Base-by-base conservation (phyloP, 2,329 filamentous ascomycete species). In the Exophiala spinifera region DNA sequence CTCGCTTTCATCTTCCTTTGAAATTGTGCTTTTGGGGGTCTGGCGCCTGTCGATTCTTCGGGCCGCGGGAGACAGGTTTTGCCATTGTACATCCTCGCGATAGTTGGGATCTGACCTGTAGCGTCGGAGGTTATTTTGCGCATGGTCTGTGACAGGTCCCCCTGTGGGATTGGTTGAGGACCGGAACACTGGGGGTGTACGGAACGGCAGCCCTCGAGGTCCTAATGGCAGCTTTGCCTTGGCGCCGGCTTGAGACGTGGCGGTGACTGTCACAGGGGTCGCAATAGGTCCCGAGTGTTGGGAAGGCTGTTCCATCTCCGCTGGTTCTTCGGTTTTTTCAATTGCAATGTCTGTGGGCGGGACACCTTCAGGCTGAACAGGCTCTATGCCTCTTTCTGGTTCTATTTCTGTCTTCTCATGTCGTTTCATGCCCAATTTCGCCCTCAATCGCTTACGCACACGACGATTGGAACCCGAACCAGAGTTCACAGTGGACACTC, bases 311-410 rank as follows among this genome's bases (percentile, higher is more conserved):
- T 40, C 20, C 17, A 53, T 51, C 33, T 53, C 43, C 13, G 48
- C 42, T 17, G 53, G 48, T 25, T 61, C 51, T 23, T 43, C 51
- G 31, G 49, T 52, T 40, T 58, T 56, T 40, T 57, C 58, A 23
- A 17, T 33, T 21, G 48, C 19, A 20, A 37, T 37, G 4, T 55
- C 49, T 21, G 19, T 42, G 11, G 50, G 25, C 4, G 45, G 37
- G 4, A 21, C 46, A n/a, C 39, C 43, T n/a, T 20, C 8, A n/a
- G 49, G 42, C 20, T 20, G 36, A 14, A 20, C 14, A 8, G 46
- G n/a, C 20, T 40, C 52, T 13, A 46, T 36, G 13, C 90, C 86
- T 0, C 89, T 87, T 0, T 88, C 84, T 0, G 81, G 80, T 1
- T 83, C 80, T 0, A 82, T 75, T 66, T 59, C 70, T 64, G 72